phyloP scores from a whole-genome alignment of 345 rosid species.

The Leavenworthia alabamica region DNA sequence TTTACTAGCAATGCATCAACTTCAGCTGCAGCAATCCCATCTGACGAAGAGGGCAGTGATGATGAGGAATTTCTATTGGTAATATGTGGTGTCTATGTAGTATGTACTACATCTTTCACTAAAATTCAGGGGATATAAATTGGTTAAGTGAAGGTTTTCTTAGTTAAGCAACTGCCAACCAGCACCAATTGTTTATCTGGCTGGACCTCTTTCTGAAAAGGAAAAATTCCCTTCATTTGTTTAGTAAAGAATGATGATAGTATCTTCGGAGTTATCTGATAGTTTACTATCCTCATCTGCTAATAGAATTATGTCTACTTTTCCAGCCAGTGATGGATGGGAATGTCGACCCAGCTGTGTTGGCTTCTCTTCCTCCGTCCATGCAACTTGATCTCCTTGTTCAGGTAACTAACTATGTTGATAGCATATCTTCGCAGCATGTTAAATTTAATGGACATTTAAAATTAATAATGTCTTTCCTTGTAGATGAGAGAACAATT shows the following conservation, averaged over 20 bases:
- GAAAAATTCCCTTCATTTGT: not conserved
- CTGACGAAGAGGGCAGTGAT: slow-evolving; percentile 41
- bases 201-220: not conserved
- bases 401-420: slow-evolving; percentile 50
- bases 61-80: slow-evolving; percentile 49
- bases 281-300: slow-evolving; percentile 7
- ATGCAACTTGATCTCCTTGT: slow-evolving; percentile 88
- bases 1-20: slow-evolving; percentile 33
- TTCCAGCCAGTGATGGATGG: slow-evolving; percentile 48
- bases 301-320: slow-evolving; percentile 11
- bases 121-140: not conserved
- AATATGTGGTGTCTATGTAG: slow-evolving; percentile 11
- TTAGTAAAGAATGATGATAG: not conserved
- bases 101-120: not conserved
- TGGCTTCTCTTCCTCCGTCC: slow-evolving; percentile 86
- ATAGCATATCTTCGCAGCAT: slow-evolving; percentile 5
- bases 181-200: not conserved
- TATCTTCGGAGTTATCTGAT: slow-evolving; percentile 1
- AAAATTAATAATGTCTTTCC: slow-evolving; percentile 5
- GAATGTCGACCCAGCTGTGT: slow-evolving; percentile 72
- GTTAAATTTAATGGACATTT: slow-evolving; percentile 13
- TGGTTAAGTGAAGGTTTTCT: not conserved
- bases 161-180: not conserved
- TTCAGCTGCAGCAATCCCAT: slow-evolving; percentile 37
- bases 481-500: slow-evolving; percentile 85